Conservation (phyloP, 2,329 filamentous ascomycete species). For the Diaporthe aspalathi region DNA sequence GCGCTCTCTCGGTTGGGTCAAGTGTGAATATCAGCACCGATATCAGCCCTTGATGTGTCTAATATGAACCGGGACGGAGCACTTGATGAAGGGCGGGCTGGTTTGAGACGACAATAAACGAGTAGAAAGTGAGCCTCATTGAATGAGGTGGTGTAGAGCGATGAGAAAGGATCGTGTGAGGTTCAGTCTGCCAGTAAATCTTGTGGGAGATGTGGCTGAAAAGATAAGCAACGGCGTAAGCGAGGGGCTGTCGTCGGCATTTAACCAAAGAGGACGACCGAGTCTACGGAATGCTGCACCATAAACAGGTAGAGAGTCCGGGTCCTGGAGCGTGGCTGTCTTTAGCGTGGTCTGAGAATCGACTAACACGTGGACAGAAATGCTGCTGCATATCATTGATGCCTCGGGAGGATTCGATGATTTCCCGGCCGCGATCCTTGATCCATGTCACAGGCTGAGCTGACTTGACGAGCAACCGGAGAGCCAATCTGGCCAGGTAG, state of each 20-base stretch:
- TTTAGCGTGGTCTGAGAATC: not conserved
- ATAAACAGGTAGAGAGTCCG: not conserved
- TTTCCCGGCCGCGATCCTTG: not conserved
- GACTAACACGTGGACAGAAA: conserved; percentile 3
- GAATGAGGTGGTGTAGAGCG: not conserved
- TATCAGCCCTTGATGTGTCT: too few relatives aligned
- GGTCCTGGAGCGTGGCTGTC: conserved; percentile 13
- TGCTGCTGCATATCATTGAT: not conserved
- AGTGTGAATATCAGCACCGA: too few relatives aligned
- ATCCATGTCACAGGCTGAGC: not conserved
- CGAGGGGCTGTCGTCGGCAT: conserved; percentile 16
- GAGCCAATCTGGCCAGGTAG: not conserved
- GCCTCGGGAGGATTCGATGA: not conserved
- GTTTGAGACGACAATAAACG: too few relatives aligned
- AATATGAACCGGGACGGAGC: too few relatives aligned
- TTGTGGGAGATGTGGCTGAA: not conserved
- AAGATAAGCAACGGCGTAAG: conserved; percentile 24
- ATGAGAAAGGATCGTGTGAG: not conserved
- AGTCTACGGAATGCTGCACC: not conserved
- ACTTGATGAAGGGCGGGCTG: too few relatives aligned
- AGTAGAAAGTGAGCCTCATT: too few relatives aligned
- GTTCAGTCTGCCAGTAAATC: not conserved
- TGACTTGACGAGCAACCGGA: not conserved
- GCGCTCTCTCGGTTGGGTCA: too few relatives aligned
- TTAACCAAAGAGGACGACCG: not conserved